Evolutionary conservation across 805 yeast genomes (phyloP), one percentile per base, ranked within the genome.

Genomic region (Spencermartinsiella europaea): DNA sequence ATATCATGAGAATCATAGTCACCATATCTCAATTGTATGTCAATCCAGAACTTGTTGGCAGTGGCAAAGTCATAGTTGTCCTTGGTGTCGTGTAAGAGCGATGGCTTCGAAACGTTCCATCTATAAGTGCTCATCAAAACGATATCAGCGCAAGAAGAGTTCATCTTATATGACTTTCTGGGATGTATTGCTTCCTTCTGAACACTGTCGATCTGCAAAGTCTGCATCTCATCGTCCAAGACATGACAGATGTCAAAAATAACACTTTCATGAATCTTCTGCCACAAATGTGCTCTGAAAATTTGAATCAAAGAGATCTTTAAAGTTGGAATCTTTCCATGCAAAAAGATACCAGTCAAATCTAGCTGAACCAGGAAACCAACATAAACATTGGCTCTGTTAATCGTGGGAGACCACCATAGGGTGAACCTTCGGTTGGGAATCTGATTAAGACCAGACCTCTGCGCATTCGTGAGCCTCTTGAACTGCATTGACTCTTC

Each of bases 371-470:
- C 99, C 60, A 90, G 73, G 70, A 93, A 93, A 21, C 99, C 99
- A 47, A 93, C 97, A 61, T 93, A 93, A 21, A 93, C 98, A 61
- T 93, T 93, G 4, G 99, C 99, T 53, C 99, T 77, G 60, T 93
- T 93, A 58, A 93, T 93, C 0, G 99, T 93, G 4, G 99, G 99
- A 0, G 97, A 89, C 99, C 99, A 93, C 99, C 99, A 93, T 25
- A 93, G 70, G 0, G 99, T 93, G 62, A 93, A 93, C 39, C 99
- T 77, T 63, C 99, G 82, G 62, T 93, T 93, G 2, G 99, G 99
- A 59, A 93, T 91, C 68, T 93, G 99, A 60, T 95, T 86, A 54
- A 93, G 75, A 62, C 99, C 99, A 3, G 96, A 83, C 59, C 99
- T 74, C 71, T 93, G 99, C 1, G 99, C 99, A 66, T 91, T 91